Evolutionary conservation across 768 basidiomycete species (phyloP).

Genomic region (Tremella yokohamensis): DNA sequence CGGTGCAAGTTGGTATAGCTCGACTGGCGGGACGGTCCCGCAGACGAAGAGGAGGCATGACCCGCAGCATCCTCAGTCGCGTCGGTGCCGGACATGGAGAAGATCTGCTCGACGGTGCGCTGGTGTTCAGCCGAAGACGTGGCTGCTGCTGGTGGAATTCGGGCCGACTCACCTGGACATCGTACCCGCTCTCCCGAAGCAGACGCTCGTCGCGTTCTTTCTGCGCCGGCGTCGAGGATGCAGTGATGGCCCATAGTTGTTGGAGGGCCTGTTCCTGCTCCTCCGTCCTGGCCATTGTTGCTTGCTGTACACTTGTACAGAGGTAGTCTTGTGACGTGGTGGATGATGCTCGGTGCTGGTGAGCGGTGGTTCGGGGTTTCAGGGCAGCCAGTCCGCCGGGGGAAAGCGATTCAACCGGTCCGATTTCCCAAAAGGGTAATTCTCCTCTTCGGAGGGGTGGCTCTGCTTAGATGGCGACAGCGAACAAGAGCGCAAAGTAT

Average conservation of each 20-base stretch:
- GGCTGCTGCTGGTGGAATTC: background rate
- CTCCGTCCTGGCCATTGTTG: constrained; percentile 27
- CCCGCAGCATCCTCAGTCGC: no score
- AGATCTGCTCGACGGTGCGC: constrained; percentile 45
- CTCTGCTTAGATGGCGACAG: no score
- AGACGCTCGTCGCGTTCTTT: constrained; percentile 43
- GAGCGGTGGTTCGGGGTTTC: no score
- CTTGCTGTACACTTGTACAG: no score
- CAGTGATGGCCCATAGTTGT: constrained; percentile 46
- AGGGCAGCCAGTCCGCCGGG: no score
- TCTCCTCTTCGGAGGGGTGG: no score
- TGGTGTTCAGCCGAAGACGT: constrained; percentile 3
- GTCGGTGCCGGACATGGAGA: constrained; percentile 15
- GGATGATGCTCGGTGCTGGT: no score
- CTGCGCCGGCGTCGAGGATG: constrained; percentile 26
- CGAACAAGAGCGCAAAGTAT: no score
- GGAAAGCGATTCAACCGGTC: no score
- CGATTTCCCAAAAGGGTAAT: no score
- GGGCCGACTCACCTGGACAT: constrained; percentile 46
- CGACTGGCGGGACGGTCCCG: background rate
- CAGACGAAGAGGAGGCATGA: background rate
- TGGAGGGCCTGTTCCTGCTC: constrained; percentile 31
- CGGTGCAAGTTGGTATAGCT: no score
- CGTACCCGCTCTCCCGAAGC: constrained; percentile 43
- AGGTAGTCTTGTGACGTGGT: no score